Evolutionary conservation across 257 asterid genomes (phyloP).

Genomic region (Paraleonurus japonicus): DNA sequence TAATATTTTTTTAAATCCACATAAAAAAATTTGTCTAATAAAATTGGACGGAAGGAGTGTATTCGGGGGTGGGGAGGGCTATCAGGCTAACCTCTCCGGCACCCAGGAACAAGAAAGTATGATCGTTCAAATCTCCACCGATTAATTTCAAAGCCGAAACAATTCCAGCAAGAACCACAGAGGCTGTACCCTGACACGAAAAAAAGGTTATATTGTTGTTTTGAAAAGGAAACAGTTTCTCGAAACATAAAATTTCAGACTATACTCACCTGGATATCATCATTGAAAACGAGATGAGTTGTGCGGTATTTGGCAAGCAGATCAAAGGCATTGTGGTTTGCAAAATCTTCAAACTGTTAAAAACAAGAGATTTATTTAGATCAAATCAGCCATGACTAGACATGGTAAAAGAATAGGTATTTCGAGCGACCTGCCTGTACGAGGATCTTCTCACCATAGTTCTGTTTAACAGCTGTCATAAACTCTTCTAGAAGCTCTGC

Average conservation of each 20-base stretch:
- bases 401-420: background rate
- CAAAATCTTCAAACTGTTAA: slow-evolving; percentile 89
- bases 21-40: too few relatives aligned
- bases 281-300: slow-evolving; percentile 88
- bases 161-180: slow-evolving; percentile 88
- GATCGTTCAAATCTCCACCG: slow-evolving; percentile 77
- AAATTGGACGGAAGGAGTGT: too few relatives aligned
- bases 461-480: slow-evolving; percentile 82
- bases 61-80: too few relatives aligned
- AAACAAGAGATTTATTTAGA: background rate
- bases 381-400: background rate
- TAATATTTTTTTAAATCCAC: too few relatives aligned
- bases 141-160: slow-evolving; percentile 62
- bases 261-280: slow-evolving; percentile 72
- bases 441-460: slow-evolving; percentile 84
- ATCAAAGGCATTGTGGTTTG: slow-evolving; percentile 87
- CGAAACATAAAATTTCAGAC: background rate
- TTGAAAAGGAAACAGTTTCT: background rate
- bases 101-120: slow-evolving; percentile 90
- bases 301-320: slow-evolving; percentile 77
- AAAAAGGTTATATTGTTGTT: slow-evolving; percentile 5
- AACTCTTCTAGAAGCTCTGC: slow-evolving; percentile 83
- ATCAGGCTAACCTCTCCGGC: slow-evolving; percentile 86
- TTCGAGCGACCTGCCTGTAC: slow-evolving; percentile 50
- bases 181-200: slow-evolving; percentile 76